Conservation (phyloP, 2,329 filamentous ascomycete genomes). For the Alternaria panax region DNA sequence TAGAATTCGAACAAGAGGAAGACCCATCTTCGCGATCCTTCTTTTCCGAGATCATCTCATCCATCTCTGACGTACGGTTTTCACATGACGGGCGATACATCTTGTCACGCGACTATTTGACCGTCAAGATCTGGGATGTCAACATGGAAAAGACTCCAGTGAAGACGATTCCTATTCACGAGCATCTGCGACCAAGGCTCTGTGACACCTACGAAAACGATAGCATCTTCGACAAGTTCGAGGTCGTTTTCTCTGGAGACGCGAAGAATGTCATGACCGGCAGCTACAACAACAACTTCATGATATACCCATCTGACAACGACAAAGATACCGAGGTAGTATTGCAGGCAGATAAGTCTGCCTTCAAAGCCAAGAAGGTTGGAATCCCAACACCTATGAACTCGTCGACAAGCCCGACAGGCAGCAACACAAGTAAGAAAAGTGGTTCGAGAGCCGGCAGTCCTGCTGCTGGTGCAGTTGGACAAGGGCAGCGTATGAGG, state of each 20-base stretch:
- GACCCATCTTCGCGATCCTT: conserved; percentile 96
- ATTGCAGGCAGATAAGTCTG: conserved; percentile 96
- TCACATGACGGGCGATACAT: conserved; percentile 97
- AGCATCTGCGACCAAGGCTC: conserved; percentile 89
- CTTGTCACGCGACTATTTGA: conserved; percentile 95
- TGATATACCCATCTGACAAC: conserved; percentile 98
- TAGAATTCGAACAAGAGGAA: conserved; percentile 99
- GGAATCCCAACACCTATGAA: conserved; percentile 98
- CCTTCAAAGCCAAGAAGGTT: conserved; percentile 99
- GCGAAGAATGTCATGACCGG: conserved; percentile 99
- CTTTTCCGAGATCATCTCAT: conserved; percentile 99
- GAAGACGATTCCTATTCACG: conserved; percentile 98
- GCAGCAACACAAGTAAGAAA: conserved; percentile 78
- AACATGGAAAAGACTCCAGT: conserved; percentile 98
- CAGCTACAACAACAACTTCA: conserved; percentile 99
- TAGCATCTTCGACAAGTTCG: conserved; percentile 99
- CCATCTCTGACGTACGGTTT: conserved; percentile 98
- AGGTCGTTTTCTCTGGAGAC: conserved; percentile 98
- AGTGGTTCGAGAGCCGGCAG: conserved; percentile 86
- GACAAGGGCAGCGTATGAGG: conserved; percentile 91
- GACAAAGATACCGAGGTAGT: conserved; percentile 98
- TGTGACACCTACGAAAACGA: conserved; percentile 99
- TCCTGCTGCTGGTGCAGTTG: conserved; percentile 73
- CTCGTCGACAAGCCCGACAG: conserved; percentile 74
- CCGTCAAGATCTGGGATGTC: conserved; percentile 99